phyloP scores from a whole-genome alignment of 192 early-diverging fungal genomes.

The Physocladia obscura region DNA sequence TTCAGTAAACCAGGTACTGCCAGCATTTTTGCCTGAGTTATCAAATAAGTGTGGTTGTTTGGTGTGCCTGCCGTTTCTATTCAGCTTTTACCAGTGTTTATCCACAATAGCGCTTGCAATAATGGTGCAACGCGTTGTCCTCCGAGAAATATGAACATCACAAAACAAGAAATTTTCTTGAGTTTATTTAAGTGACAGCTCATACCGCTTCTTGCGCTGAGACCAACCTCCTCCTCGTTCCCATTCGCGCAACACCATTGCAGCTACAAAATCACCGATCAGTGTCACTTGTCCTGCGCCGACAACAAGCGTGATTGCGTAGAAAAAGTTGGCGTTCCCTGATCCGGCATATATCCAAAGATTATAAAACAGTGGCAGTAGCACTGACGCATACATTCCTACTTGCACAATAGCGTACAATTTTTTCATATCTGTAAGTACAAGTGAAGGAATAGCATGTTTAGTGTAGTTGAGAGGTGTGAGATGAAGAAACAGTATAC shows the following conservation, averaged over 20 bases:
- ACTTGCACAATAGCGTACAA: slow-evolving; percentile 69
- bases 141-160: no score
- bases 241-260: slow-evolving; percentile 75
- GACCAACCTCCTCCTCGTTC: slow-evolving; percentile 50
- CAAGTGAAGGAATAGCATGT: slow-evolving; percentile 13
- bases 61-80: no score
- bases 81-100: no score
- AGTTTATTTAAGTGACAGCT: no score
- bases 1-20: no score
- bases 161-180: no score
- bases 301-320: slow-evolving; percentile 92
- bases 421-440: slow-evolving; percentile 73
- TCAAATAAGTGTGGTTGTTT: no score
- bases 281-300: slow-evolving; percentile 82
- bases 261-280: slow-evolving; percentile 80
- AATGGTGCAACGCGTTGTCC: no score
- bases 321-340: slow-evolving; percentile 98
- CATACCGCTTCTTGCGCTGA: no score
- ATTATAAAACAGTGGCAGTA: slow-evolving; percentile 90
- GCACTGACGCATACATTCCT: slow-evolving; percentile 70
- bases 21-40: no score
- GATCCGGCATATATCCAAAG: slow-evolving; percentile 94
- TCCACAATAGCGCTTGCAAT: no score
- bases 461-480: no score
- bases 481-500: slow-evolving; percentile 46